Evolutionary conservation across 2,329 filamentous ascomycete genomes (phyloP).

Genomic region (Penicillium sp.): DNA sequence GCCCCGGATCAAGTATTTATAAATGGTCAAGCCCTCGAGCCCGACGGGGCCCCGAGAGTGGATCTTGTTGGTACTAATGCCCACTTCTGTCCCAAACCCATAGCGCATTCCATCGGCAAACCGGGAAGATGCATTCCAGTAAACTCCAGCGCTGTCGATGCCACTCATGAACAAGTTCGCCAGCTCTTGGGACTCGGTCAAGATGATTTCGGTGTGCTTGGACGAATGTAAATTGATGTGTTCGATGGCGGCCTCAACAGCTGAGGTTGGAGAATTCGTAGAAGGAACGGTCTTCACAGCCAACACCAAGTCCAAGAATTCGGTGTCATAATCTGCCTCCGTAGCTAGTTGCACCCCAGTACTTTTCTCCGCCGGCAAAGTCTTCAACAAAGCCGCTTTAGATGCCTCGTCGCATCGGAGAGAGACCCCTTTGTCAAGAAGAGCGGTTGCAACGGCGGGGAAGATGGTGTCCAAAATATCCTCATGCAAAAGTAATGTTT

Average conservation of each 20-base stretch:
- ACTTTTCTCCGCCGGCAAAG: slow-evolving; percentile 45
- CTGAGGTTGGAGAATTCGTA: slow-evolving; percentile 24
- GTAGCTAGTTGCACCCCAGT: slow-evolving; percentile 63
- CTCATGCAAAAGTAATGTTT: slow-evolving; percentile 84
- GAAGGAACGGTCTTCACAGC: slow-evolving; percentile 74
- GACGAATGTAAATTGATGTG: slow-evolving; percentile 94
- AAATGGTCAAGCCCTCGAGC: slow-evolving; percentile 90
- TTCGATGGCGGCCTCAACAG: slow-evolving; percentile 68
- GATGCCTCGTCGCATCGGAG: slow-evolving; percentile 75
- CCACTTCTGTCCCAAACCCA: slow-evolving; percentile 96
- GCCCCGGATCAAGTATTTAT: slow-evolving; percentile 90
- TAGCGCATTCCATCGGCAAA: slow-evolving; percentile 97
- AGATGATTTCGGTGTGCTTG: slow-evolving; percentile 89
- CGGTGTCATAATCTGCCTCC: slow-evolving; percentile 76
- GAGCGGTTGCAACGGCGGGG: slow-evolving; percentile 68
- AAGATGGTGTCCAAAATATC: slow-evolving; percentile 66
- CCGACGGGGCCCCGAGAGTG: slow-evolving; percentile 92
- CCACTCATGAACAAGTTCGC: slow-evolving; percentile 81
- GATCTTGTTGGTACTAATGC: slow-evolving; percentile 98
- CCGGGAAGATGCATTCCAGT: slow-evolving; percentile 94
- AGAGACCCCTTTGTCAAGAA: slow-evolving; percentile 74
- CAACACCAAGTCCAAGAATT: slow-evolving; percentile 81
- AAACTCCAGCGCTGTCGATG: slow-evolving; percentile 87
- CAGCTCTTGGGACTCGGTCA: slow-evolving; percentile 66
- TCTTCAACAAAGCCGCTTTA: slow-evolving; percentile 60